Evolutionary conservation across 345 rosid species (phyloP).

Genomic region (Xanthoceras sorbifolium): DNA sequence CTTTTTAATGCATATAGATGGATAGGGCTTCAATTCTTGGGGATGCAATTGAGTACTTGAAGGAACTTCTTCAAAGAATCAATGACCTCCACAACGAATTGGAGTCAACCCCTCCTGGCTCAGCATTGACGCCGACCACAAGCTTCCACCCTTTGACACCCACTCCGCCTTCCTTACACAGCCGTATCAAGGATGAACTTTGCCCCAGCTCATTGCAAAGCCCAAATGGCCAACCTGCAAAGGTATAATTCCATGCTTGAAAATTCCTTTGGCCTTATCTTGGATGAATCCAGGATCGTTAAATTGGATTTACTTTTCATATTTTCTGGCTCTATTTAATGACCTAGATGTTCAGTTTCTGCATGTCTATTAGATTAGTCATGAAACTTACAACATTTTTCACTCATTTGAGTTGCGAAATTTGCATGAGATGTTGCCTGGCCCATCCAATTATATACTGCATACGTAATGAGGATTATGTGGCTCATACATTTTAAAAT

Average conservation of each 20-base stretch:
- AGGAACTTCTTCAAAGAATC: conserved; percentile 94
- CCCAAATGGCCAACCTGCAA: conserved; percentile 79
- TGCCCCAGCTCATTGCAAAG: conserved; percentile 70
- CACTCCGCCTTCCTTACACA: conserved; percentile 62
- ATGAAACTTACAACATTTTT: not conserved
- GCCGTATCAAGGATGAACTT: conserved; percentile 81
- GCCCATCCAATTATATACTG: not conserved
- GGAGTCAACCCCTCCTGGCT: conserved; percentile 63
- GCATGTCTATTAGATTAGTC: not conserved
- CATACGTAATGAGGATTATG: not conserved
- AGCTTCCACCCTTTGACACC: conserved; percentile 81
- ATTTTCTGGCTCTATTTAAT: not conserved
- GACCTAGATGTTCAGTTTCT: not conserved
- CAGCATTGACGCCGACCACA: conserved; percentile 53
- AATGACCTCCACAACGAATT: conserved; percentile 87
- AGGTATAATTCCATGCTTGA: conserved; percentile 40
- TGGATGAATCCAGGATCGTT: not conserved
- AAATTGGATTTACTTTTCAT: conserved; percentile 1
- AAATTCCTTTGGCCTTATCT: not conserved
- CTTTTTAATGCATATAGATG: conserved; percentile 53
- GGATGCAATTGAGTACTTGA: conserved; percentile 89
- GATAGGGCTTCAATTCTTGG: conserved; percentile 97
- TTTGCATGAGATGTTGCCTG: not conserved
- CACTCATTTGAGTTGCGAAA: not conserved
- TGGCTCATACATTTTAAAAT: not conserved